phyloP scores from a whole-genome alignment of 2,329 filamentous ascomycete species.

The Aspergillus sp. region DNA sequence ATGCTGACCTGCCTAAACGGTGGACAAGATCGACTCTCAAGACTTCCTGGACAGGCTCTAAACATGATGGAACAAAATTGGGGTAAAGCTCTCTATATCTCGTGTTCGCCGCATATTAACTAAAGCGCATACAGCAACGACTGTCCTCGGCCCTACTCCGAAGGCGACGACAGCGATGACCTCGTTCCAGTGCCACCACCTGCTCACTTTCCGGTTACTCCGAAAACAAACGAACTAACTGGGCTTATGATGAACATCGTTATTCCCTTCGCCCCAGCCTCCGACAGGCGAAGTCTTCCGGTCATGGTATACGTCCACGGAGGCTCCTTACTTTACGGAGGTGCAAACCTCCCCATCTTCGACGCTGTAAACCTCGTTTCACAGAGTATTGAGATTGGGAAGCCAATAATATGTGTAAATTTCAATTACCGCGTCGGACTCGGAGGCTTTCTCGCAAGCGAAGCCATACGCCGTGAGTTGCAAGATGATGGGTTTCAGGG shows the following conservation, averaged over 20 bases:
- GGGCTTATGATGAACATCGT: slow-evolving; percentile 31
- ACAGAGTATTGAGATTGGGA: slow-evolving; percentile 19
- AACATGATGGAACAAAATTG: slow-evolving; percentile 28
- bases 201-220: slow-evolving; percentile 17
- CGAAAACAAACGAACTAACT: slow-evolving; percentile 22
- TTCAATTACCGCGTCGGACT: slow-evolving; percentile 33
- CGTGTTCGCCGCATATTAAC: neutral
- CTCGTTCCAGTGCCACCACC: slow-evolving; percentile 27
- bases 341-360: slow-evolving; percentile 29
- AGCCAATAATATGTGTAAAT: slow-evolving; percentile 27
- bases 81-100: slow-evolving; percentile 15
- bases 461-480: slow-evolving; percentile 20
- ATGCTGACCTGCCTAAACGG: slow-evolving; percentile 25
- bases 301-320: slow-evolving; percentile 32
- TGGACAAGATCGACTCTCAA: slow-evolving; percentile 27
- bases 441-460: slow-evolving; percentile 27
- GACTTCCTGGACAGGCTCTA: slow-evolving; percentile 17
- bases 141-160: slow-evolving; percentile 24
- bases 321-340: slow-evolving; percentile 30
- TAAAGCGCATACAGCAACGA: slow-evolving; percentile 18
- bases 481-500: slow-evolving; percentile 23
- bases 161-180: slow-evolving; percentile 25
- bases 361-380: slow-evolving; percentile 30
- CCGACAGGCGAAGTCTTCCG: slow-evolving; percentile 14
- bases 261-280: slow-evolving; percentile 13